Conservation (phyloP, 2,329 filamentous ascomycete species). For the Chaetomiaceae sp. region DNA sequence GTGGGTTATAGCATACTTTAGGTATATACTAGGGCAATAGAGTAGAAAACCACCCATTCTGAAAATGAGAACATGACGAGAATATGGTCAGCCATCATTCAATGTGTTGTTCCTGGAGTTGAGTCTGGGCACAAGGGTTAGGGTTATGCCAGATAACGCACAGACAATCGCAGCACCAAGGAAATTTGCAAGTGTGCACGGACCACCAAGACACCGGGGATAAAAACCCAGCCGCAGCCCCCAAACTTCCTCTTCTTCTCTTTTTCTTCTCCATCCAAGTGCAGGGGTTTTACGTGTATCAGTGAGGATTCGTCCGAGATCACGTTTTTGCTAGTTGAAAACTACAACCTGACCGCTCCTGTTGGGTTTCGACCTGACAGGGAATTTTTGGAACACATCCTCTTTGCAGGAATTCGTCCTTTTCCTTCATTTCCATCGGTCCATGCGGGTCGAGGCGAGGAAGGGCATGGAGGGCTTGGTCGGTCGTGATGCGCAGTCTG, state of each 20-base stretch:
- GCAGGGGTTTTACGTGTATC: slow-evolving; percentile 76
- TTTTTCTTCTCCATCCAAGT: slow-evolving; percentile 54
- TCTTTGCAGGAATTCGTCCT: slow-evolving; percentile 30
- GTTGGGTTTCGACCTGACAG: slow-evolving; percentile 61
- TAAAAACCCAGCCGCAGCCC: slow-evolving; percentile 3
- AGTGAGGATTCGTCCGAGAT: slow-evolving; percentile 86
- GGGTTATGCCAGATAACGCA: neutral
- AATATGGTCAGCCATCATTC: too few species aligned
- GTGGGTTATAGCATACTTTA: too few species aligned
- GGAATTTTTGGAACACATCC: slow-evolving; percentile 71
- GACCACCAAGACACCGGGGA: slow-evolving; percentile 5
- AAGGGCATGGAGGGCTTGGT: slow-evolving; percentile 16
- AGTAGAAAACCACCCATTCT: too few species aligned
- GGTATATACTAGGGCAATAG: too few species aligned
- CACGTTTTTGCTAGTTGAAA: slow-evolving; percentile 89
- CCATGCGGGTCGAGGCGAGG: slow-evolving; percentile 21
- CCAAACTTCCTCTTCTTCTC: slow-evolving; percentile 25
- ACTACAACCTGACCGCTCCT: slow-evolving; percentile 75
- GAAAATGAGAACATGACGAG: too few species aligned
- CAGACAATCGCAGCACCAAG: neutral
- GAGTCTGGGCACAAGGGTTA: too few species aligned
- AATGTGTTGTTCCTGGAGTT: too few species aligned
- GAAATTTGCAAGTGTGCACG: slow-evolving; percentile 21
- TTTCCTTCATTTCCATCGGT: slow-evolving; percentile 47
- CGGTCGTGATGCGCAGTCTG: neutral